A percentile compares a stretch with the other conserved stretches of the same genome.
Conservation (phyloP, 2,329 filamentous ascomycete genomes). For the Ascochyta lentis region DNA sequence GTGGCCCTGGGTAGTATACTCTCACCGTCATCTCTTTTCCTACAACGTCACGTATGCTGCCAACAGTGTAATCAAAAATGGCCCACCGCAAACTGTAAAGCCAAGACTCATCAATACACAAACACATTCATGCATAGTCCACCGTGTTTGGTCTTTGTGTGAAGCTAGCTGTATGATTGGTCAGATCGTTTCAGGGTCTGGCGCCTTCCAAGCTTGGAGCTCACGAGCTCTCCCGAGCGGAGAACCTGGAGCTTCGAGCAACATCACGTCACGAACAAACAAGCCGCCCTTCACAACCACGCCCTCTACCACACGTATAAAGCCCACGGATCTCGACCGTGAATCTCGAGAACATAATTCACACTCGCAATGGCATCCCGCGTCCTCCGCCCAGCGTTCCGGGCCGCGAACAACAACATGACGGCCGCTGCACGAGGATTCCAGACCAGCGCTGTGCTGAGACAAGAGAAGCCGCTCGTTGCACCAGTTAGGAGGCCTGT, state of each 20-base stretch:
- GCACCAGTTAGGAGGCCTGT: constrained; percentile 68
- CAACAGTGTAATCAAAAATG: no score
- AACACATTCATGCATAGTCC: no score
- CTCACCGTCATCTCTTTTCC: no score
- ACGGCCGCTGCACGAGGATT: constrained; percentile 39
- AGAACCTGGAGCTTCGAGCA: constrained; percentile 15
- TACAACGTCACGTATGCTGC: no score
- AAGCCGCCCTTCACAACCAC: constrained; percentile 1
- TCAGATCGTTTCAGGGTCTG: not conserved
- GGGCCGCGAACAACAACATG: constrained; percentile 35
- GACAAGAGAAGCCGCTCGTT: constrained; percentile 44
- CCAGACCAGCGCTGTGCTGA: constrained; percentile 48
- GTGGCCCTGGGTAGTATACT: no score
- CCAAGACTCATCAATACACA: no score
- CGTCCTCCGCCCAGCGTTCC: constrained; percentile 50
- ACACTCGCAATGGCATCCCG: constrained; percentile 53
- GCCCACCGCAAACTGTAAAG: no score
- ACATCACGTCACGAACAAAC: constrained; percentile 18
- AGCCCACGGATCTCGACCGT: not conserved
- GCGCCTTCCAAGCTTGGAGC: constrained; percentile 2
- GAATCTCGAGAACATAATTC: not conserved
- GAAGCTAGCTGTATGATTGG: not conserved
- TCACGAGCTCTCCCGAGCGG: constrained; percentile 14
- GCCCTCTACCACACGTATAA: not conserved
- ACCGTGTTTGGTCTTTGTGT: not conserved